Base-by-base conservation (phyloP, 352 stramenopile genomes). In the Phytopythium litorale region DNA sequence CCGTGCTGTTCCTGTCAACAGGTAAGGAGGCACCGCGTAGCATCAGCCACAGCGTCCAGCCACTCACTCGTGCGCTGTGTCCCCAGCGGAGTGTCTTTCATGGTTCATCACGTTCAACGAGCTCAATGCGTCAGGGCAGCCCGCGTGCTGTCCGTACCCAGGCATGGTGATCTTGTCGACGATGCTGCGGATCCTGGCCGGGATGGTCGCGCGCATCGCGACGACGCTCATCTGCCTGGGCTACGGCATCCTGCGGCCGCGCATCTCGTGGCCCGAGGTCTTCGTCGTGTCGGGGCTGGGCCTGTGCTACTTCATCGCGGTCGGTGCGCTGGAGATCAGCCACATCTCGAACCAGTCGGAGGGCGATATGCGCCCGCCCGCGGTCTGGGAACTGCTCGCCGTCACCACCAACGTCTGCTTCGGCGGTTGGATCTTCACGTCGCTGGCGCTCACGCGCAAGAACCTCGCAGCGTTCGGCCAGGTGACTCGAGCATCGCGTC, bases 361-460 rank as follows among this genome's bases (percentile, higher is more conserved):
- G 21, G 87, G 87, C 16, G 76, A 89, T 9, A 66, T 71, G 8
- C 71, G 55, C 8, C 87, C 87, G 35, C 85, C 87, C 35, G 75
- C 72, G 2, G 75, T 92, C 2, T 96, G 87, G 87, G 85, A 92
- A 63, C 61, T 74, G 13, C 76, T 96, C n/a, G 82, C 88, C 15
- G 76, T 90, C 49, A 75, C 81, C 50, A 92, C 87, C 21, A 92
- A 96, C 61, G 62, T 61, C 3, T 96, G 87, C 63, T 96, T 96
- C 73, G 81, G 73, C 18, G 82, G 81, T 0, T 96, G 87, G 87
- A 96, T 96, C 57, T 96, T 92, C 67, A 68, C 81, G 53, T 94
- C 87, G 4, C 66, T 96, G 11, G 66, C 79, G 19, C 67, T 94
- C 13, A 94, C 87, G 13, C 77, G 79, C 37, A 89, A 88, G 67